phyloP scores from a whole-genome alignment of 164 flowering plant genomes.

The Annona squamosa region DNA sequence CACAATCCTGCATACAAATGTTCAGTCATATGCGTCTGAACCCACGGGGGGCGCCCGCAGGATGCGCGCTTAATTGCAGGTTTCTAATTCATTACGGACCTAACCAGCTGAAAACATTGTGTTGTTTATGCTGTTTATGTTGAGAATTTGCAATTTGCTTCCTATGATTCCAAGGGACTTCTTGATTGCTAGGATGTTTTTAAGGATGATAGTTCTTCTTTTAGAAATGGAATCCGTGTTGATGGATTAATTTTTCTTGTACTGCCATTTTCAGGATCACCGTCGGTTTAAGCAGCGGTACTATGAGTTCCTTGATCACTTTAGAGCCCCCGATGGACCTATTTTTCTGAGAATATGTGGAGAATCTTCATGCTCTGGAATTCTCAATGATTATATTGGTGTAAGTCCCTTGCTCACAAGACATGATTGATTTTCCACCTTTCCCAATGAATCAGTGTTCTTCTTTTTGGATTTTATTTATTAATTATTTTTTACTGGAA shows the following conservation, averaged over 20 bases:
- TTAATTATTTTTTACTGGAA: background rate
- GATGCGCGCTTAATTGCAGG: no score
- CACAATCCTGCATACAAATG: no score
- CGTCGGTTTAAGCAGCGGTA: slow-evolving; percentile 72
- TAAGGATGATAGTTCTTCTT: background rate
- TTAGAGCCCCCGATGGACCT: slow-evolving; percentile 74
- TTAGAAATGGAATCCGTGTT: background rate
- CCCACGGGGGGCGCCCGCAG: no score
- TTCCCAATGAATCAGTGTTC: background rate
- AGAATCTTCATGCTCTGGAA: slow-evolving; percentile 78
- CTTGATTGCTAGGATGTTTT: background rate
- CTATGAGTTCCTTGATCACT: slow-evolving; percentile 75
- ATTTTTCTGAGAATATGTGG: slow-evolving; percentile 81
- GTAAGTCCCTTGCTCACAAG: slow-evolving; percentile 33
- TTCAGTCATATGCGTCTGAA: no score
- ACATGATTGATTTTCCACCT: no score
- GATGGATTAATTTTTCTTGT: background rate
- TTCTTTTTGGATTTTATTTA: background rate
- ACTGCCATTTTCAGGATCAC: slow-evolving; percentile 55
- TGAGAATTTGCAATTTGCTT: no score
- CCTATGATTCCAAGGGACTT: no score
- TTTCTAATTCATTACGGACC: no score
- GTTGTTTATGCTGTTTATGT: no score
- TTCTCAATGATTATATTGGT: slow-evolving; percentile 64
- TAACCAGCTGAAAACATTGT: no score